A percentile compares a stretch with the other conserved stretches of the same genome.
These are phyloP conservation scores for Pyrrhoderma noxium DNA, from an alignment of 1,284 basidiomycete species.

Conservation along the genomic window DNA sequence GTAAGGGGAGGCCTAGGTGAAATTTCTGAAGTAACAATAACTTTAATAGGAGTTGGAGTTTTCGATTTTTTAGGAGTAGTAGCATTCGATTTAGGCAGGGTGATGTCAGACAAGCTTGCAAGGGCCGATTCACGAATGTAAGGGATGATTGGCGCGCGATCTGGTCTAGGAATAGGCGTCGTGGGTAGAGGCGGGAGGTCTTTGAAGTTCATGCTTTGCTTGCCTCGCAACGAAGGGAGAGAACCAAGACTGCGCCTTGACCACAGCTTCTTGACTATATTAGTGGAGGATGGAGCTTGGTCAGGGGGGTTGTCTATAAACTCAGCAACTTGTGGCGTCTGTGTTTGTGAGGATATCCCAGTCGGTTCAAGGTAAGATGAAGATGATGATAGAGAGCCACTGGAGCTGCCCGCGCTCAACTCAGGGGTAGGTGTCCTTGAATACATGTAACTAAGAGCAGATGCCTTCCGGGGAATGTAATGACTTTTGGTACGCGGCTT, in stretches of 20 bases:
- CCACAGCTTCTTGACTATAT: slow-evolving; percentile 12
- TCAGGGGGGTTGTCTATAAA: too few species aligned
- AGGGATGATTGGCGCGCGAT: not conserved
- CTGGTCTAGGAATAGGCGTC: slow-evolving; percentile 1
- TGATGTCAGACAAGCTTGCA: slow-evolving; percentile 12
- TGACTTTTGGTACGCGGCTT: slow-evolving; percentile 10
- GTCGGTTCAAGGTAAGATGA: slow-evolving; percentile 13
- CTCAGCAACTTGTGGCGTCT: slow-evolving; percentile 4
- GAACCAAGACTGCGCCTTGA: slow-evolving; percentile 8
- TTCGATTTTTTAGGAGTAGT: not conserved
- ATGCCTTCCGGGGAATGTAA: slow-evolving; percentile 17
- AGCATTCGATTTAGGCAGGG: not conserved
- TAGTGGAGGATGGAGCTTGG: slow-evolving; percentile 3
- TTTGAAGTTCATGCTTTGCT: slow-evolving; percentile 7
- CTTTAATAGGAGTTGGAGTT: not conserved
- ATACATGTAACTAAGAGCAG: slow-evolving; percentile 15
- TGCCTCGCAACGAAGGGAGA: slow-evolving; percentile 1
- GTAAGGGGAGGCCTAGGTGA: not conserved
- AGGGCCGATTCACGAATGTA: slow-evolving; percentile 5
- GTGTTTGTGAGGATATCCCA: not conserved
- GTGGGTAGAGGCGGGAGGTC: slow-evolving; percentile 11
- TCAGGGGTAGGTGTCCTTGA: slow-evolving; percentile 13
- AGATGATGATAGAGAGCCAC: slow-evolving; percentile 3
- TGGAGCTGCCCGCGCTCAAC: slow-evolving; percentile 12
- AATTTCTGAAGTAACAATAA: not conserved